Conservation (phyloP, 495 filamentous ascomycete genomes). For the Neurospora tetraspora region DNA sequence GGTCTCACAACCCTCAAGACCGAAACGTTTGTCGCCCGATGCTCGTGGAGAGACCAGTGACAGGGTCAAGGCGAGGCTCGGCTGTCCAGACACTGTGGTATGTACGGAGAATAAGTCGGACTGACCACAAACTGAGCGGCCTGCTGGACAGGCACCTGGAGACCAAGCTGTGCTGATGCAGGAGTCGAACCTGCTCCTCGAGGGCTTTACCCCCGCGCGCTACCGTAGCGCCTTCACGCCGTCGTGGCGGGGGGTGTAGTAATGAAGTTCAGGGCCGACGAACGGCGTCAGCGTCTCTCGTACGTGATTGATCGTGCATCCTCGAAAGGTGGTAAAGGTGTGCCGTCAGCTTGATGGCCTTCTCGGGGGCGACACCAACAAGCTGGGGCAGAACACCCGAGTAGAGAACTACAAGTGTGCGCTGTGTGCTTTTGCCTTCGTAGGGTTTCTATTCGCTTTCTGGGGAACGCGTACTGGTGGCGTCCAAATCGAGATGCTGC, state of each 20-base stretch:
- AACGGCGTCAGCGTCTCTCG: no score
- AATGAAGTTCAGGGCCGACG: neutral
- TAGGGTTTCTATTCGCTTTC: no score
- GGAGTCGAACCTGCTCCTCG: no score
- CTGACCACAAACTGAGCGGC: neutral
- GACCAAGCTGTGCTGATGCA: neutral
- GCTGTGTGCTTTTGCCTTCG: no score
- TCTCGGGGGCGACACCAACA: neutral
- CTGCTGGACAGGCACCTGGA: constrained; percentile 1
- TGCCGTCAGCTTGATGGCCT: neutral
- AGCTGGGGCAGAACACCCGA: constrained; percentile 82
- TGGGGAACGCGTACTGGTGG: neutral
- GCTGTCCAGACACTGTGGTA: no score
- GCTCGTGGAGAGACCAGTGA: neutral
- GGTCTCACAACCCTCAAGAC: constrained; percentile 90
- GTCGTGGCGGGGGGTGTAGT: constrained; percentile 19
- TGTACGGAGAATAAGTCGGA: neutral
- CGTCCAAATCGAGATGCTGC: constrained; percentile 57
- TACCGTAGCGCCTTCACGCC: neutral
- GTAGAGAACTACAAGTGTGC: constrained; percentile 44
- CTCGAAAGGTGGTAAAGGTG: no score
- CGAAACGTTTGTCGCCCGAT: constrained; percentile 80
- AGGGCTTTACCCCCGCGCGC: no score
- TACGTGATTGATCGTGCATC: no score
- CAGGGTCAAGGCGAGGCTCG: no score